Conservation (phyloP, 108 stramenopile species). For the Nitzschia sp. region DNA sequence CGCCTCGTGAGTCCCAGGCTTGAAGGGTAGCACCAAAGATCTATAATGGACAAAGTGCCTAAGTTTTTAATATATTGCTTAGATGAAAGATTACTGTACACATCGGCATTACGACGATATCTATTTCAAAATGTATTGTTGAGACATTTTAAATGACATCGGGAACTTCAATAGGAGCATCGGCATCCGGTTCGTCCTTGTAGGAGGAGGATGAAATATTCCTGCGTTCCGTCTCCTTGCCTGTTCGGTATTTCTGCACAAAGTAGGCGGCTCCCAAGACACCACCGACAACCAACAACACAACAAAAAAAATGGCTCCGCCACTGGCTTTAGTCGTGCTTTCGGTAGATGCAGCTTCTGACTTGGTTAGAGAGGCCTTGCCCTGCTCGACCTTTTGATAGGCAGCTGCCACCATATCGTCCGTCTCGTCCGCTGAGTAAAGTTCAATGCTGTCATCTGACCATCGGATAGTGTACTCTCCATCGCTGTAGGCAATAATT, state of each 20-base stretch:
- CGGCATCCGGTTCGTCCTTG: background rate
- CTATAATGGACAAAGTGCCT: too few species aligned
- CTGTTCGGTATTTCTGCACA: background rate
- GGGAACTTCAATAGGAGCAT: too few species aligned
- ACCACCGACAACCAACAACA: background rate
- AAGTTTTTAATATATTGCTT: too few species aligned
- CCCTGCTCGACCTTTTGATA: background rate
- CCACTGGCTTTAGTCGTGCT: background rate
- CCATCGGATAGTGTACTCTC: constrained; percentile 11
- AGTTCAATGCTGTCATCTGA: background rate
- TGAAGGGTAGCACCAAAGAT: too few species aligned
- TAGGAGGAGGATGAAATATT: background rate
- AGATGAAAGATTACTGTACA: too few species aligned
- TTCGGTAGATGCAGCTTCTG: background rate
- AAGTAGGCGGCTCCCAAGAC: background rate
- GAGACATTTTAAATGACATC: too few species aligned
- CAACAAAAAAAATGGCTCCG: background rate
- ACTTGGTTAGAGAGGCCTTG: background rate
- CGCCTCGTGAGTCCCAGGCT: too few species aligned
- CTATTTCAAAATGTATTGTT: too few species aligned
- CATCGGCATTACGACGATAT: too few species aligned
- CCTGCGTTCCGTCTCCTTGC: background rate
- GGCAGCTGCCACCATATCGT: constrained; percentile 6
- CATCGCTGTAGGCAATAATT: constrained; percentile 1
- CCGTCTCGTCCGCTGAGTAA: background rate